Evolutionary conservation across 148 eudicot genomes (phyloP), one percentile per base, ranked within the genome.

Genomic region (Pharnaceum exiguum): DNA sequence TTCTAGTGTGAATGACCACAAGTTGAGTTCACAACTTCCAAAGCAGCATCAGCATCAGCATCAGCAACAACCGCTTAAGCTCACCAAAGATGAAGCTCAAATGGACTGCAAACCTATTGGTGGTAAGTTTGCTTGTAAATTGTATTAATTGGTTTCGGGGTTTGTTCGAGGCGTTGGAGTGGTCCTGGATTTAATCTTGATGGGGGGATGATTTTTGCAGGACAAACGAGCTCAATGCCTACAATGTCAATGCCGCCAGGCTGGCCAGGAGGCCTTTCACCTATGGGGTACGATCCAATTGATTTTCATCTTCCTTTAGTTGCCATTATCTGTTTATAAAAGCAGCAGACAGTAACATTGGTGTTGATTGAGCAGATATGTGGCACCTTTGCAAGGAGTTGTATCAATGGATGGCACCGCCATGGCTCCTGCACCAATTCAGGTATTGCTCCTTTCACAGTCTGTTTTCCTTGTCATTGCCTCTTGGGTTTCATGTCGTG

Each of bases 371-470:
- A 33, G 49, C 87, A 93, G 96, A 65, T 93, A 89, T 53, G 79
- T 94, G 80, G 85, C 96, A 46, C 96, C 99, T 38, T 58, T 94
- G 63, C 99, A 86, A 86, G 96, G 99, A 69, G 95, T 89, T 74
- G 86, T 89, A 39, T 75, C 99, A 25, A 78, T 89, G 89, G 96
- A 89, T 62, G 96, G 87, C 29, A 73, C 66, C 68, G 33, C 84
- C n/a, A 77, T 84, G 71, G 60, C 96, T 52, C 71, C 99, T 48
- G 57, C 90, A n/a, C 78, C 89, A 29, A 54, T 86, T 38, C 99
- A 81, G 90, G 96, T 88, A 70, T 16, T 6, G 5, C 3, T 3
- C 16, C 21, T 38, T 26, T 18, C 24, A 17, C 31, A 38, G 17
- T 68, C 40, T 21, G 31, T 38, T n/a, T 42, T 23, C 46, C 51